These are phyloP conservation scores for Schwanniomyces yamadae DNA, from an alignment of 805 yeast species.

Conservation along the genomic window DNA sequence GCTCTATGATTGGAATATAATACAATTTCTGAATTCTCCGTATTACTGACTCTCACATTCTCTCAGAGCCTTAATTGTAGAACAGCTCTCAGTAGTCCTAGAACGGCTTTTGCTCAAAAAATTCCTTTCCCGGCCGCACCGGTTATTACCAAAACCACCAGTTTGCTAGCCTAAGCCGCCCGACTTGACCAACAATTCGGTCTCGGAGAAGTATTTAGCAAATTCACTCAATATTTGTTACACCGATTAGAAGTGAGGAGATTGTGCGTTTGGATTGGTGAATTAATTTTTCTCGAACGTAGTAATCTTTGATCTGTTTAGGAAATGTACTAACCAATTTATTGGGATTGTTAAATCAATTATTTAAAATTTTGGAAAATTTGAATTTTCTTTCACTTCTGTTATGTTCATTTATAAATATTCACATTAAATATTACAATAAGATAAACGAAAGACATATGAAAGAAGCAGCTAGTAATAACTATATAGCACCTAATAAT, in stretches of 20 bases:
- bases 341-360: constrained; percentile 1
- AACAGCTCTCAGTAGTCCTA: too few species aligned
- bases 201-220: constrained; percentile 3
- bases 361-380: constrained; percentile 2
- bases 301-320: constrained; percentile 2
- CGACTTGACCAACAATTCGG: constrained; percentile 3
- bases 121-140: too few species aligned
- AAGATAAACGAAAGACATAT: neutral
- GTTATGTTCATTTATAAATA: constrained; percentile 1
- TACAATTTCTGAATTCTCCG: too few species aligned
- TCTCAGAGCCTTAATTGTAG: too few species aligned
- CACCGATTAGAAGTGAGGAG: constrained; percentile 4
- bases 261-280: constrained; percentile 3
- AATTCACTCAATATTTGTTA: neutral
- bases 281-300: constrained; percentile 1
- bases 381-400: neutral
- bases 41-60: too few species aligned
- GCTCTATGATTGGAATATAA: too few species aligned
- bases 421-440: neutral
- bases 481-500: neutral
- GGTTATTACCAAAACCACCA: too few species aligned
- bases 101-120: too few species aligned
- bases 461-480: neutral
- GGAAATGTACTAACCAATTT: constrained; percentile 2
- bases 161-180: too few species aligned